These are phyloP conservation scores for Arthrobotrys iridis DNA, from an alignment of 2,329 filamentous ascomycete species.

Conservation along the genomic window DNA sequence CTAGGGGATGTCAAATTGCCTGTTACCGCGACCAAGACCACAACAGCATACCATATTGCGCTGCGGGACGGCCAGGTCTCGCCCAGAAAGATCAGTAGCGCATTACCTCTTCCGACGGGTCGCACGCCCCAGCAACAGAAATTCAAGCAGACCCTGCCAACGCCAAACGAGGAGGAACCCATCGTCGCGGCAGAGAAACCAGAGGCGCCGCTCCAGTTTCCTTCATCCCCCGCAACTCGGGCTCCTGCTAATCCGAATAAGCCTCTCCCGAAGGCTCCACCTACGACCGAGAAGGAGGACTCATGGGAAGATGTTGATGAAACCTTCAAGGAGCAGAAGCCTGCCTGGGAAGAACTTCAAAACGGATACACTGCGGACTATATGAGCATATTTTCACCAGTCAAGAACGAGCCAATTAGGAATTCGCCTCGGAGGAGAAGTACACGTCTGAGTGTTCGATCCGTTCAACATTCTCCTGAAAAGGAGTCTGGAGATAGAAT, in stretches of 20 bases:
- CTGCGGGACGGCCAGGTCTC: neutral
- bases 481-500: slow-evolving; percentile 34
- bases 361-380: slow-evolving; percentile 49
- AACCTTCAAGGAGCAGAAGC: slow-evolving; percentile 46
- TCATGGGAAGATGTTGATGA: slow-evolving; percentile 39
- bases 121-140: slow-evolving; percentile 21
- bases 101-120: neutral
- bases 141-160: neutral
- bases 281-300: slow-evolving; percentile 21
- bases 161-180: slow-evolving; percentile 20
- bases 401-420: slow-evolving; percentile 44
- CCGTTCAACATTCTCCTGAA: slow-evolving; percentile 24
- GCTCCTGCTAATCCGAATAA: slow-evolving; percentile 29
- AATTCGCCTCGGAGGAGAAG: slow-evolving; percentile 38
- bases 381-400: slow-evolving; percentile 52
- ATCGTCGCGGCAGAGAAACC: slow-evolving; percentile 51
- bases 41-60: neutral
- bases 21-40: neutral
- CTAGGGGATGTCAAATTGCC: slow-evolving; percentile 50
- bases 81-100: slow-evolving; percentile 14
- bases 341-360: slow-evolving; percentile 48
- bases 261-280: slow-evolving; percentile 38
- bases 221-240: slow-evolving; percentile 30
- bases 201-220: slow-evolving; percentile 33
- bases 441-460: slow-evolving; percentile 40